These are phyloP conservation scores for Candida chauliodis DNA, from an alignment of 805 yeast genomes.

Conservation along the genomic window DNA sequence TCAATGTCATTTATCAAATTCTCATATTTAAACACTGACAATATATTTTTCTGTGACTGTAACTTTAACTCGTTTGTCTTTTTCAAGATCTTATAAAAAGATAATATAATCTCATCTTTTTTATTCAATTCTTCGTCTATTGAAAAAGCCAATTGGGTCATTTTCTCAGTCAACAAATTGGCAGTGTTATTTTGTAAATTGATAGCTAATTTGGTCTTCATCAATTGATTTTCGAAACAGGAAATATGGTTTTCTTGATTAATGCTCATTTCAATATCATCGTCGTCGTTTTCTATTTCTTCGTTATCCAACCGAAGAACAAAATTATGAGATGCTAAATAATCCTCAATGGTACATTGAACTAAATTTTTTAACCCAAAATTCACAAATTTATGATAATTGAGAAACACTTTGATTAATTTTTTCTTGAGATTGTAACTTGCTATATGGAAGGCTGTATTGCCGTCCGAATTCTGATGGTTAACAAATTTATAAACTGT, in stretches of 20 bases:
- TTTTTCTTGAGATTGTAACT: constrained; percentile 71
- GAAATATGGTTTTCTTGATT: constrained; percentile 13
- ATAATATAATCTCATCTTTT: constrained; percentile 30
- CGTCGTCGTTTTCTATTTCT: constrained; percentile 9
- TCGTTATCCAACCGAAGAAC: constrained; percentile 20
- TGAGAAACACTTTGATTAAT: constrained; percentile 76
- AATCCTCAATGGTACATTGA: constrained; percentile 45
- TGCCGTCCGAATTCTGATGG: constrained; percentile 90
- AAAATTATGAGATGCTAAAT: constrained; percentile 29
- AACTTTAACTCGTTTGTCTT: constrained; percentile 22
- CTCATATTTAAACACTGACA: constrained; percentile 30
- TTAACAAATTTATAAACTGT: constrained; percentile 57
- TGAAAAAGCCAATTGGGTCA: constrained; percentile 34
- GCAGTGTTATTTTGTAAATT: constrained; percentile 31
- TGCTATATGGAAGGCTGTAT: constrained; percentile 89
- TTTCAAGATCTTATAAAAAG: constrained; percentile 23
- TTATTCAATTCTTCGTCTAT: constrained; percentile 37
- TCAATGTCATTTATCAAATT: constrained; percentile 26
- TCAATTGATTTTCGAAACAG: constrained; percentile 36
- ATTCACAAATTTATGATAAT: constrained; percentile 72
- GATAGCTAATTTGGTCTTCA: constrained; percentile 32
- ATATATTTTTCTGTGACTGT: constrained; percentile 24
- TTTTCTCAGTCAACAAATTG: constrained; percentile 33
- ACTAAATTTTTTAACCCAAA: constrained; percentile 40
- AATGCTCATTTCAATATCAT: constrained; percentile 1